A percentile compares a stretch with the other conserved stretches of the same genome.
phyloP scores from a whole-genome alignment of 495 filamentous ascomycete species.

The Hypoxylon subgilvum region DNA sequence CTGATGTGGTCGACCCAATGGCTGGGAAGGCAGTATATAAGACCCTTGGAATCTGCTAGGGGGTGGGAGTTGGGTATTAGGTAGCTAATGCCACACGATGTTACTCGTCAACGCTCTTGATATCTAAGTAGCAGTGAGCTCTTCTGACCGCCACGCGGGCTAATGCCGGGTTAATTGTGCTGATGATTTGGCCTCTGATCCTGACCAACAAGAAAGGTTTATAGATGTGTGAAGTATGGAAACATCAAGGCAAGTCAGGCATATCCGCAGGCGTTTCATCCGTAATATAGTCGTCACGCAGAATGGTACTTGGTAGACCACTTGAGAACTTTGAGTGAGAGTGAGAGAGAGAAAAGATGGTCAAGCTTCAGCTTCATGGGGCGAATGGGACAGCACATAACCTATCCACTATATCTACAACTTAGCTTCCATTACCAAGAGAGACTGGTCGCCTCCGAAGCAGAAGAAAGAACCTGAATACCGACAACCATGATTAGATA shows the following conservation, averaged over 20 bases:
- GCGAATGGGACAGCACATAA: constrained; percentile 33
- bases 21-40: constrained; percentile 27
- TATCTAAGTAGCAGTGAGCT: constrained; percentile 12
- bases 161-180: constrained; percentile 26
- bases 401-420: constrained; percentile 17
- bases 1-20: constrained; percentile 29
- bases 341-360: no score
- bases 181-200: constrained; percentile 20
- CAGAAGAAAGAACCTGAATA: constrained; percentile 1
- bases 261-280: constrained; percentile 19
- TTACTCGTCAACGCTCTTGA: constrained; percentile 16
- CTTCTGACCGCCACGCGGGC: constrained; percentile 31
- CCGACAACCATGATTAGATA: neutral
- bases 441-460: constrained; percentile 12
- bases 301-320: constrained; percentile 17
- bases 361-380: constrained; percentile 27
- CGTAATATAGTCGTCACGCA: constrained; percentile 28
- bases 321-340: constrained; percentile 5
- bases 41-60: constrained; percentile 10
- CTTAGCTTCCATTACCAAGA: constrained; percentile 15
- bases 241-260: constrained; percentile 10
- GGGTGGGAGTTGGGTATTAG: constrained; percentile 20
- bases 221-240: constrained; percentile 14
- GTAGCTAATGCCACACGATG: constrained; percentile 23
- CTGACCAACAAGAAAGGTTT: constrained; percentile 19